Evolutionary conservation across 192 early-diverging fungal species (phyloP), one percentile per base, ranked within the genome.

Genomic region (Pilaira anomala): DNA sequence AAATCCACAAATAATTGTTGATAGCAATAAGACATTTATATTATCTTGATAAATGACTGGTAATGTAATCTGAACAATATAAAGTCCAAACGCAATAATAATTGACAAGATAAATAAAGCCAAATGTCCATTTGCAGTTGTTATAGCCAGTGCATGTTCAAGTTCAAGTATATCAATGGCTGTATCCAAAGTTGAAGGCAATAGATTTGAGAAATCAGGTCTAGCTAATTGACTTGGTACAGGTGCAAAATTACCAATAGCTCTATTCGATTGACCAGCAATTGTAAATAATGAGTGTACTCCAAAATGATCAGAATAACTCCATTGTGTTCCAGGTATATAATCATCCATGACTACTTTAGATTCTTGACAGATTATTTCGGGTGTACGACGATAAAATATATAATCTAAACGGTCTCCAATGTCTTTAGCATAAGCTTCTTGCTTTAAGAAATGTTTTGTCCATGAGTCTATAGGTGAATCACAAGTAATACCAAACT

Each of bases 351-450:
- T 52, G 3, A 68, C 70, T 14, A 76, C 75, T 2, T 39, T 39
- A 28, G 71, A 67, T 18, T 60, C 44, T 12, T 60, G 61, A 40
- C 78, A 80, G 26, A 30, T 55, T 36, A 83, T 48, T 40, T 76
- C 66, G 1, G 81, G 73, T 7, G 73, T 76, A 19, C 72, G 63
- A 21, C 64, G 68, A 58, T 73, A 83, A 52, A 81, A 79, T 11
- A 83, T 68, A 54, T 80, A 85, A 28, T 85, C 83, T 9, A 85
- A 64, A 1, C 83, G 72, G 24, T 79, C 72, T 18, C 83, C 83
- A 3, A 46, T 8, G 55, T 68, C 16, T 42, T 62, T 53, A 30
- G 71, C 40, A 44, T 72, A 18, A 24, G 68, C 19, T 46, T 65
- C 51, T 65, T 75, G 68, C 65, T 79, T 69, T 54, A 68, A 48